Conservation (phyloP, 305 asterid genomes). For the Fraxinus paxiana region DNA sequence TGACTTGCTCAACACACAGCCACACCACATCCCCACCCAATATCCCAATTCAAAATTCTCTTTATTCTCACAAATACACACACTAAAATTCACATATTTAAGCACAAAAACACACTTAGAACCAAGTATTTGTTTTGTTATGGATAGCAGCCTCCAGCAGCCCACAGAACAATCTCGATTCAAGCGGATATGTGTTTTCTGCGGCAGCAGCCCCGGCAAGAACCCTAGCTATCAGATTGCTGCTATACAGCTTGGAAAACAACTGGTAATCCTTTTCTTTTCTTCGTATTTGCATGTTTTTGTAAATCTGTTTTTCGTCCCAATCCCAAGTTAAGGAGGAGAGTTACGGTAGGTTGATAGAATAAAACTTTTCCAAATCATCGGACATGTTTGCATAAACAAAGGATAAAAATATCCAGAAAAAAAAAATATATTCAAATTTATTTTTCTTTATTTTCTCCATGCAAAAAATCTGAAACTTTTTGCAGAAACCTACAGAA, state of each 20-base stretch:
- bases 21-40: background rate
- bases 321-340: background rate
- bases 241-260: conserved; percentile 73
- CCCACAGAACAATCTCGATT: conserved; percentile 56
- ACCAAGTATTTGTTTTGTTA: background rate
- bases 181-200: conserved; percentile 76
- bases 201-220: conserved; percentile 93
- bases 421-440: background rate
- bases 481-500: background rate
- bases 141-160: conserved; percentile 46
- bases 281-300: background rate
- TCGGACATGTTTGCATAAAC: background rate
- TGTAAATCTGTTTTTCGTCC: background rate
- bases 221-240: conserved; percentile 76
- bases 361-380: background rate
- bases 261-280: conserved; percentile 47
- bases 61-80: background rate
- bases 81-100: background rate
- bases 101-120: background rate
- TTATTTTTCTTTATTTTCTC: background rate
- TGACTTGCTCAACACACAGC: conserved; percentile 20
- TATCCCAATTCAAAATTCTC: background rate
- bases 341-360: background rate
- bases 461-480: background rate
- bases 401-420: background rate